phyloP scores from a whole-genome alignment of 202 grass and related monocot genomes.

The Carex arenaria region DNA sequence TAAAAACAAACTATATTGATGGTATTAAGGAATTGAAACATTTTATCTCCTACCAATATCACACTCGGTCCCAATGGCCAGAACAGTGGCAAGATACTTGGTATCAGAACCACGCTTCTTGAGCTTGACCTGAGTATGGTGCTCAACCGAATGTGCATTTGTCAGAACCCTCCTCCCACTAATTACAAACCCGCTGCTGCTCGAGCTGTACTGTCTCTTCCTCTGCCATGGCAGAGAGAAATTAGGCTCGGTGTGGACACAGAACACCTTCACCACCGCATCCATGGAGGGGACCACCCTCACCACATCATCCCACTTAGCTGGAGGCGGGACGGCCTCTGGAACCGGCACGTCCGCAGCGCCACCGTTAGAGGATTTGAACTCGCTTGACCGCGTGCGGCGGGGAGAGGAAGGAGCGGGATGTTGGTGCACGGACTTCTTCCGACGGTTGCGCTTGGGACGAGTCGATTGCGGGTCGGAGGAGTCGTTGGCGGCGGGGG shows the following conservation, averaged over 20 bases:
- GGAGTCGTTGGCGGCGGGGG: constrained; percentile 27
- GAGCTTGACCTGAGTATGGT: constrained; percentile 91
- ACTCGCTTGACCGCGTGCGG: constrained; percentile 28
- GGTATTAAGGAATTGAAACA: background rate
- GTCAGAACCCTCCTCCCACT: constrained; percentile 73
- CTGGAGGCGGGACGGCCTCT: constrained; percentile 17
- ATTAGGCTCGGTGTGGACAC: constrained; percentile 91
- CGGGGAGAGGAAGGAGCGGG: constrained; percentile 34
- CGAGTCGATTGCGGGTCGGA: constrained; percentile 19
- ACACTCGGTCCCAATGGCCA: constrained; percentile 87
- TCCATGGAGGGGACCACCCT: constrained; percentile 84
- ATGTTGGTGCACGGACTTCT: constrained; percentile 32
- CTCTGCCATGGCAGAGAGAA: constrained; percentile 93
- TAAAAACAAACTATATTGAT: background rate
- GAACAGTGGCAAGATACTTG: constrained; percentile 90
- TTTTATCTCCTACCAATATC: constrained; percentile 55
- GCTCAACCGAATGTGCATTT: constrained; percentile 91
- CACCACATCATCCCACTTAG: constrained; percentile 59
- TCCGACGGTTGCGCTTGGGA: constrained; percentile 24
- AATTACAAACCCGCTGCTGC: constrained; percentile 88
- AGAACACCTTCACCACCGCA: constrained; percentile 97
- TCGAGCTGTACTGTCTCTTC: constrained; percentile 90
- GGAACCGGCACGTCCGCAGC: background rate
- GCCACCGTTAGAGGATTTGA: constrained; percentile 32
- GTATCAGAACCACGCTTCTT: constrained; percentile 94